A percentile compares a stretch with the other conserved stretches of the same genome.
phyloP scores from a whole-genome alignment of 1,284 basidiomycete genomes.

The Apiotrichum veenhuisii region DNA sequence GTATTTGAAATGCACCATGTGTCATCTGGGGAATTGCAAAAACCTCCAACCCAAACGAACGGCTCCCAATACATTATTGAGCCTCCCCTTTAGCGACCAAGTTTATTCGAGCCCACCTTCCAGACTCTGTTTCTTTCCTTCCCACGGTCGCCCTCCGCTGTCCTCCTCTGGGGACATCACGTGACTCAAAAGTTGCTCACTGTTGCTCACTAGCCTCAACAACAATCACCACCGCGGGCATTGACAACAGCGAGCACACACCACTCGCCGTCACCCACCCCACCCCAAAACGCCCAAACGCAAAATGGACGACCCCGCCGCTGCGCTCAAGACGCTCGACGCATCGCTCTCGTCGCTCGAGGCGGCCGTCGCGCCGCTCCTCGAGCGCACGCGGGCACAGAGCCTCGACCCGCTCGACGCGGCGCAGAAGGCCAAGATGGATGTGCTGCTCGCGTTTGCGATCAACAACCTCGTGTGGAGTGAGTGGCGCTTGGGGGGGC shows the following conservation, averaged over 20 bases:
- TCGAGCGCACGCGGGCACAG: constrained; percentile 7
- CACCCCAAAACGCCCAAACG: background rate
- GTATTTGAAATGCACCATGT: no score
- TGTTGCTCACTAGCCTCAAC: background rate
- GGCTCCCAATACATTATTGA: no score
- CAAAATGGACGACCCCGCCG: constrained; percentile 13
- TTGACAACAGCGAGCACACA: no score
- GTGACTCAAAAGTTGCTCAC: background rate
- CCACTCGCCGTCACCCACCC: no score
- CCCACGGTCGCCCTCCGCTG: no score
- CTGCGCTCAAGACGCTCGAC: constrained; percentile 8
- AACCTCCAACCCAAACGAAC: no score
- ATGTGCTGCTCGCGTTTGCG: constrained; percentile 38
- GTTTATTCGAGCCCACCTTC: no score
- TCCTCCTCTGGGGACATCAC: background rate
- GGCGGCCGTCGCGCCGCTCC: constrained; percentile 13
- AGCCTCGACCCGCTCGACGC: constrained; percentile 5
- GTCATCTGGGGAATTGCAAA: no score
- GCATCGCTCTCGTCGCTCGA: constrained; percentile 15
- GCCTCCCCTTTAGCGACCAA: no score
- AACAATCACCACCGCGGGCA: no score
- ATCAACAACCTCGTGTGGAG: constrained; percentile 47
- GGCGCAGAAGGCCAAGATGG: constrained; percentile 41
- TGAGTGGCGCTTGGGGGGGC: constrained; percentile 21
- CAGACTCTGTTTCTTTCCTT: no score